Base-by-base conservation (phyloP, 345 rosid species). In the Aquilaria sinensis region DNA sequence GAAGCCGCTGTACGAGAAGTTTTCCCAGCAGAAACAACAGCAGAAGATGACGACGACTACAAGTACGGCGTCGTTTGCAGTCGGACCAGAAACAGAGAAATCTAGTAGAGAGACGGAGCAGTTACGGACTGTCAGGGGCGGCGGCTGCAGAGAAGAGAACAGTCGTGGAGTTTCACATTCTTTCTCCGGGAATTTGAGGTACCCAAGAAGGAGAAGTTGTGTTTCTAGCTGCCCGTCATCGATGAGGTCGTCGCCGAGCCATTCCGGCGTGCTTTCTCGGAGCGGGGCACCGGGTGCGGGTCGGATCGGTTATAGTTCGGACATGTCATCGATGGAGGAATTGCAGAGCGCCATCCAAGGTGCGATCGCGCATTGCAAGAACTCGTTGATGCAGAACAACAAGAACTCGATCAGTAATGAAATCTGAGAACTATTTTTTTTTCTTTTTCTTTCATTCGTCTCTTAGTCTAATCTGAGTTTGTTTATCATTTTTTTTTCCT, bases 281-380 rank as follows among this genome's bases (percentile, higher is more conserved):
- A 72, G 67, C 9, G 91, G 76, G 0, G 70, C 74, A 6, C 16
- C 66, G 16, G 56, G 58, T 0, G 33, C 57, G n/a, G 66, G 57
- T 5, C 61, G 63, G 49, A 54, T 11, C 3, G 59, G 32, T 2
- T 52, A 65, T 57, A 63, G 34, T 23, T 14, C 63, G 2, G 81
- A 72, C 47, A 4, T 63, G 11, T 89, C 97, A 43, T 82, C 98
- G 0, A 87, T 86, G 97, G 97, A 90, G 63, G 97, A 93, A 72
- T 63, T 93, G 60, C 98, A 87, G 66, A 83, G 86, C 62, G 97
- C 98, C 13, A 90, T 90, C 49, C 97, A 93, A 78, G 94, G 98
- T 58, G 98, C 98, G 43, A 89, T 88, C 49, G 81, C 89, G 58
- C 96, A 86, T 63, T 89, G 96, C 85, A 89, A 89, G 77, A 89